Conservation (phyloP, 495 filamentous ascomycete genomes). For the Aspergillus taichungensis region DNA sequence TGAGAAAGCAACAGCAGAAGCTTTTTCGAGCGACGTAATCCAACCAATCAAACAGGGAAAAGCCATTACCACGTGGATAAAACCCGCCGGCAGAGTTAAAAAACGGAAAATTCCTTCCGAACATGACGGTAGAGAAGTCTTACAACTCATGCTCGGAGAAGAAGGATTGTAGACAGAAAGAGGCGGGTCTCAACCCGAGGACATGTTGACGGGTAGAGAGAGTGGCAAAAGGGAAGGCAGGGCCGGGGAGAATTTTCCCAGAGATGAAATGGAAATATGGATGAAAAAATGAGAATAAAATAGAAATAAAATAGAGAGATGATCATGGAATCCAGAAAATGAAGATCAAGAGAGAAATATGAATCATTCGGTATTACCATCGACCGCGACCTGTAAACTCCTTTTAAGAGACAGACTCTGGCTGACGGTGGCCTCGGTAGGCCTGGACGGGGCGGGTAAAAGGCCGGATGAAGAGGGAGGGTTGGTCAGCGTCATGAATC, state of each 20-base stretch:
- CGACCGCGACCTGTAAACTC: slow-evolving; percentile 67
- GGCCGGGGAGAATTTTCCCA: neutral
- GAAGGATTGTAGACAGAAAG: slow-evolving; percentile 1
- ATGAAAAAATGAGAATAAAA: slow-evolving; percentile 10
- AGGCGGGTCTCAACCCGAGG: slow-evolving; percentile 6
- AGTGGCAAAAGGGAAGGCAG: slow-evolving; percentile 9
- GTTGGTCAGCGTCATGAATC: slow-evolving; percentile 45
- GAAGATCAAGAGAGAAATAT: slow-evolving; percentile 8
- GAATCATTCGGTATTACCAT: slow-evolving; percentile 50
- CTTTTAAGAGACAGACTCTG: slow-evolving; percentile 59
- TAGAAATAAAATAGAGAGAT: slow-evolving; percentile 10
- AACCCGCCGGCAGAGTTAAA: slow-evolving; percentile 34
- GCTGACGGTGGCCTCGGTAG: slow-evolving; percentile 30
- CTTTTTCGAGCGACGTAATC: neutral
- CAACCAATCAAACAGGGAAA: slow-evolving; percentile 16
- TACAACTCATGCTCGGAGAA: neutral
- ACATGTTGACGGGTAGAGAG: slow-evolving; percentile 14
- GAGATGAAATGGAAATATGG: slow-evolving; percentile 9
- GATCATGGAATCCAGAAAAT: slow-evolving; percentile 15
- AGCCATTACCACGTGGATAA: slow-evolving; percentile 43
- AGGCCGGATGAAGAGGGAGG: slow-evolving; percentile 46
- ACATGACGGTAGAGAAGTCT: slow-evolving; percentile 29
- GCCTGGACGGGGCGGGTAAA: slow-evolving; percentile 37
- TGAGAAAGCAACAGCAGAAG: too few relatives aligned
- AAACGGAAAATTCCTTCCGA: slow-evolving; percentile 35